Base-by-base conservation (phyloP, 495 filamentous ascomycete genomes). In the Neurospora sp. region DNA sequence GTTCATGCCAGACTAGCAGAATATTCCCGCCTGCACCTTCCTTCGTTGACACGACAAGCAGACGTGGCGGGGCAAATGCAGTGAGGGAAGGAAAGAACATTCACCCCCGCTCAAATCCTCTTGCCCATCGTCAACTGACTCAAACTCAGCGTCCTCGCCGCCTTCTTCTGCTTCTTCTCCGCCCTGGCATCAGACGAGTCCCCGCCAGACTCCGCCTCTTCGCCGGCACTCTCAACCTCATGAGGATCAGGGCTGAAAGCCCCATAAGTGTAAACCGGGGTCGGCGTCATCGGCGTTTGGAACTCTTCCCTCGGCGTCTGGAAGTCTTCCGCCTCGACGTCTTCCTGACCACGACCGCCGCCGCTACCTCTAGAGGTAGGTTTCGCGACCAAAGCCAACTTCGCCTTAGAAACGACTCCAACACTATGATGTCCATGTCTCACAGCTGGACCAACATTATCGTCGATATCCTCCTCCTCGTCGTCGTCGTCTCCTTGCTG, bases 101-200 rank as follows among this genome's bases (percentile, higher is more conserved):
- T 20, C 48, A 41, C 41, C 9, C 27, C 38, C 44, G 23, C n/a
- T 72, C 70, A 20, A 12, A 69, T 23, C 40, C 78, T 76, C 79
- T 81, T 83, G 44, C 77, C 77, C 72, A 85, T 73, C 23, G 86
- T 88, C 69, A 87, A 74, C 77, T 87, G 85, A 62, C 86, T 85
- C 48, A 88, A 71, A 41, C 83, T 85, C 75, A 88, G 73, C 31
- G 86, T 87, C 72, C 84, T 74, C 31, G 85, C 83, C 5, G 83
- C 81, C 73, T 82, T 84, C 73, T 77, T 84, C 59, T 83, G 79
- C 74, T 78, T 78, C 39, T 18, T 66, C 27, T 66, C 54, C 27
- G 54, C 54, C 54, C 54, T 66, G 14, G 54, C 31, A 66, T 66
- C 54, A 35, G 12, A 35, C 14, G 79, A 78, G n/a, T 82, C 80